phyloP scores from a whole-genome alignment of 2,329 filamentous ascomycete species.

The Mycocentrospora acerina region DNA sequence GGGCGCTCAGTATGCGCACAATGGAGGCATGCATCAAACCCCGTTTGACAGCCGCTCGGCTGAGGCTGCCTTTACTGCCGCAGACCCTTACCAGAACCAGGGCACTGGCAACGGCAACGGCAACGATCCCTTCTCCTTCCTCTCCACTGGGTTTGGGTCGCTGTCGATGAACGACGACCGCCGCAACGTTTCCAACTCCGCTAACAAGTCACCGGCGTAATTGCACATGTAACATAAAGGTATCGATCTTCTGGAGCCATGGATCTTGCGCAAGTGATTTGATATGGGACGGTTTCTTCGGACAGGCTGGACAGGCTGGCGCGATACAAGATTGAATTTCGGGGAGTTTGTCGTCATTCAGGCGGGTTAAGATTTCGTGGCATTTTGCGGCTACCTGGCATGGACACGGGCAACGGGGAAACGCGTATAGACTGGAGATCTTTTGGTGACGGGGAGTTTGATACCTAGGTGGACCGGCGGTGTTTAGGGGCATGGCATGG shows the following conservation, averaged over 20 bases:
- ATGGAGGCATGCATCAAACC: slow-evolving; percentile 76
- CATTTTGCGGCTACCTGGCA: slow-evolving; percentile 42
- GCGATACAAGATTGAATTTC: slow-evolving; percentile 37
- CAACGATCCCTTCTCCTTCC: slow-evolving; percentile 77
- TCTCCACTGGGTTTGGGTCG: slow-evolving; percentile 71
- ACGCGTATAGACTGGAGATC: slow-evolving; percentile 42
- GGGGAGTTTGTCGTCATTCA: slow-evolving; percentile 40
- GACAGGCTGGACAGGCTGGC: slow-evolving; percentile 38
- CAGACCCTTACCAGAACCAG: slow-evolving; percentile 76
- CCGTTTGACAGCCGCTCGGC: slow-evolving; percentile 92
- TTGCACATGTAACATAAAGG: slow-evolving; percentile 32
- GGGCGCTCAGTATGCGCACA: slow-evolving; percentile 72
- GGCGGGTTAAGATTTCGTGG: slow-evolving; percentile 40
- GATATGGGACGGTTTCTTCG: slow-evolving; percentile 38
- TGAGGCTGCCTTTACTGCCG: slow-evolving; percentile 90
- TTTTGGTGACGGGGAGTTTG: slow-evolving; percentile 39
- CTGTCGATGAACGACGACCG: slow-evolving; percentile 67
- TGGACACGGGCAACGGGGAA: slow-evolving; percentile 27
- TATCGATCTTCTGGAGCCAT: slow-evolving; percentile 35
- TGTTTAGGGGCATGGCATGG: slow-evolving; percentile 22
- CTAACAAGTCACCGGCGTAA: slow-evolving; percentile 45
- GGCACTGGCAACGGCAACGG: slow-evolving; percentile 68
- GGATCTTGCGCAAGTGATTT: slow-evolving; percentile 38
- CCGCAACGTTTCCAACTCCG: slow-evolving; percentile 45
- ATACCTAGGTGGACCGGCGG: slow-evolving; percentile 38